Percentiles rank a stretch among this genome's conserved stretches.
Conservation (phyloP, 495 filamentous ascomycete species). For the Podospora pseudocomata region DNA sequence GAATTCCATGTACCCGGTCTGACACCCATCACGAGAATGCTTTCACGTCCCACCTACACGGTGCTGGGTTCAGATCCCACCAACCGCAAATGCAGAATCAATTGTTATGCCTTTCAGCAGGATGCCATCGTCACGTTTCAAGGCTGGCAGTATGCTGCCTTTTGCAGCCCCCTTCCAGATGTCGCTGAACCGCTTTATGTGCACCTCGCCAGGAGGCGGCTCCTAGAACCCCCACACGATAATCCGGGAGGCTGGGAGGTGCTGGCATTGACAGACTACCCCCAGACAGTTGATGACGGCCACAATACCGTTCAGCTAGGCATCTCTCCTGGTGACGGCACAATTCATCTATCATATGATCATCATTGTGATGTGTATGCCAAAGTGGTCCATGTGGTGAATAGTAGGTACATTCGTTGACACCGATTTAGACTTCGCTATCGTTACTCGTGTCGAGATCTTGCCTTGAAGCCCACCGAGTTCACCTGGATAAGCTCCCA, state of each 20-base stretch:
- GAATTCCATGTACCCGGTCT: background rate
- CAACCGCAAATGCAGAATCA: slow-evolving; percentile 37
- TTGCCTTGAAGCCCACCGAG: slow-evolving; percentile 35
- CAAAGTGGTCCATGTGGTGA: background rate
- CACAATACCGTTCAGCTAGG: slow-evolving; percentile 51
- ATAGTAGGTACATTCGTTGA: slow-evolving; percentile 12
- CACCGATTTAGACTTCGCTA: slow-evolving; percentile 34
- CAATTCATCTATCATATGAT: slow-evolving; percentile 47
- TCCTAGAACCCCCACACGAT: slow-evolving; percentile 19
- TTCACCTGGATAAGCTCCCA: slow-evolving; percentile 37
- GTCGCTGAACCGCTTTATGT: slow-evolving; percentile 38
- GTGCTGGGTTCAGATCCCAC: slow-evolving; percentile 37
- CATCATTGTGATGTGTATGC: slow-evolving; percentile 43
- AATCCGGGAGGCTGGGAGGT: slow-evolving; percentile 37
- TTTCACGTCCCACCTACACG: slow-evolving; percentile 28
- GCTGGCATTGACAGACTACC: slow-evolving; percentile 44
- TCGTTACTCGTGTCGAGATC: slow-evolving; percentile 36
- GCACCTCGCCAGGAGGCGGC: slow-evolving; percentile 41
- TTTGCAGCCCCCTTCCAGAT: slow-evolving; percentile 33
- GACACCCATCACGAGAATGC: slow-evolving; percentile 16
- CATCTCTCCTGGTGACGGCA: slow-evolving; percentile 45
- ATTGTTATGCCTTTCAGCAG: slow-evolving; percentile 45
- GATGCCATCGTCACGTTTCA: slow-evolving; percentile 38
- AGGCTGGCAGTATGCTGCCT: slow-evolving; percentile 46
- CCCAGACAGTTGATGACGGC: slow-evolving; percentile 46